These are phyloP conservation scores for Silene conica DNA, from an alignment of 148 eudicot species.

Conservation along the genomic window DNA sequence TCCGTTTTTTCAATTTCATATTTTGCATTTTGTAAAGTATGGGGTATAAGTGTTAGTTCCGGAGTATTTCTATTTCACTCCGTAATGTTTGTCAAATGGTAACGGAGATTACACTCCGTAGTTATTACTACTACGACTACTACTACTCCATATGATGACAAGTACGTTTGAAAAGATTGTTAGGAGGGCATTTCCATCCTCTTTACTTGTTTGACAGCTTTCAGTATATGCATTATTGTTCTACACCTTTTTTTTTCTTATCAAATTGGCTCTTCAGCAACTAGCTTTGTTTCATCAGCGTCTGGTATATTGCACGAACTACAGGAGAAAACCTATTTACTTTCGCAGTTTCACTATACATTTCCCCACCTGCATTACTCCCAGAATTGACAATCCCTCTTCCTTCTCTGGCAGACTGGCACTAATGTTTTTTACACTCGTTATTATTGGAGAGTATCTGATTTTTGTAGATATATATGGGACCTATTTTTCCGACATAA, in stretches of 20 bases:
- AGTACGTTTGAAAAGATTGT: conserved; percentile 19
- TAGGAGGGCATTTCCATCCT: conserved; percentile 8
- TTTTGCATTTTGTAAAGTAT: too few relatives aligned
- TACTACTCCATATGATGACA: conserved; percentile 10
- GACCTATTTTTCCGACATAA: neutral
- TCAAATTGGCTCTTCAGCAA: neutral
- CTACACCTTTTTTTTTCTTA: neutral
- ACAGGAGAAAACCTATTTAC: conserved; percentile 15
- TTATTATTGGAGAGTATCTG: conserved; percentile 7
- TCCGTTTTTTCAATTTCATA: too few relatives aligned
- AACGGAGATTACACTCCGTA: too few relatives aligned
- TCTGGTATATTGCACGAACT: conserved; percentile 15
- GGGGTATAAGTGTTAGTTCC: too few relatives aligned
- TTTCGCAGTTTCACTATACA: conserved; percentile 21
- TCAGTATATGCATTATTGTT: neutral
- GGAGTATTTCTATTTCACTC: conserved; percentile 2
- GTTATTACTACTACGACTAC: neutral
- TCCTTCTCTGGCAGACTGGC: neutral
- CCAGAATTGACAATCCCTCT: conserved; percentile 17
- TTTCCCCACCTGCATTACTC: conserved; percentile 18
- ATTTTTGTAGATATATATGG: neutral
- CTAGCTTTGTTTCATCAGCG: neutral
- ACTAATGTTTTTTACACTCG: conserved; percentile 6
- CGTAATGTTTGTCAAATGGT: too few relatives aligned
- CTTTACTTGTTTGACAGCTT: conserved; percentile 7